Evolutionary conservation across 768 basidiomycete genomes (phyloP).

Genomic region (Collybiopsis confluens): DNA sequence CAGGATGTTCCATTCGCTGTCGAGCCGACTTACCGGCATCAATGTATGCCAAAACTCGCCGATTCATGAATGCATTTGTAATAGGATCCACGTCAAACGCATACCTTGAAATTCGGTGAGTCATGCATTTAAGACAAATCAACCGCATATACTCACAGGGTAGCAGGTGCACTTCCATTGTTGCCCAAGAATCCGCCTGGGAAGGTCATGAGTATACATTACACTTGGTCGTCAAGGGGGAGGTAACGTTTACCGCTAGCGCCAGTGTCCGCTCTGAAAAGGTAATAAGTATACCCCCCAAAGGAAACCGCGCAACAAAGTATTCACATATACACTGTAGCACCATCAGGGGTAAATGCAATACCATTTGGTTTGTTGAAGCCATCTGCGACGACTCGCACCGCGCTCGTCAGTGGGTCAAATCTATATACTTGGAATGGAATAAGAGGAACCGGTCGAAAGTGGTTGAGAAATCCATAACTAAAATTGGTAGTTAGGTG

Average conservation of each 20-base stretch:
- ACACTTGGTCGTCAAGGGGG: too few species aligned
- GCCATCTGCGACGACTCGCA: slow-evolving; percentile 74
- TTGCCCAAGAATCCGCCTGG: slow-evolving; percentile 14
- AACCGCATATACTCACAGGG: slow-evolving; percentile 15
- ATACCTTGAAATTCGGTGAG: slow-evolving; percentile 31
- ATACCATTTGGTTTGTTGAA: slow-evolving; percentile 73
- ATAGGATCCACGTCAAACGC: slow-evolving; percentile 44
- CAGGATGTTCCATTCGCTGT: too few species aligned
- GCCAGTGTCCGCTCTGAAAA: slow-evolving; percentile 20
- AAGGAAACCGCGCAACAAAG: too few species aligned
- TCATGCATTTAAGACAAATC: neutral
- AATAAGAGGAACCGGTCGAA: slow-evolving; percentile 61
- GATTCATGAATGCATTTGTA: slow-evolving; percentile 38
- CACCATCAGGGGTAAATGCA: slow-evolving; percentile 64
- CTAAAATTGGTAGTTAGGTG: slow-evolving; percentile 24
- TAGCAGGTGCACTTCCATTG: slow-evolving; percentile 19
- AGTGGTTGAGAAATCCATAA: slow-evolving; percentile 61
- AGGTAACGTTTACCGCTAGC: neutral
- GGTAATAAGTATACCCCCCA: too few species aligned
- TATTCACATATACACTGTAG: slow-evolving; percentile 54
- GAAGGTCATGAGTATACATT: too few species aligned
- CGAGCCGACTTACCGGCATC: slow-evolving; percentile 31
- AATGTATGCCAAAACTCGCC: slow-evolving; percentile 47
- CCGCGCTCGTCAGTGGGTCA: slow-evolving; percentile 57
- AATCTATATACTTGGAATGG: slow-evolving; percentile 79